A percentile compares a stretch with the other conserved stretches of the same genome.
These are phyloP conservation scores for Mucor ambiguus DNA, from an alignment of 371 early-diverging fungal genomes.

Conservation along the genomic window DNA sequence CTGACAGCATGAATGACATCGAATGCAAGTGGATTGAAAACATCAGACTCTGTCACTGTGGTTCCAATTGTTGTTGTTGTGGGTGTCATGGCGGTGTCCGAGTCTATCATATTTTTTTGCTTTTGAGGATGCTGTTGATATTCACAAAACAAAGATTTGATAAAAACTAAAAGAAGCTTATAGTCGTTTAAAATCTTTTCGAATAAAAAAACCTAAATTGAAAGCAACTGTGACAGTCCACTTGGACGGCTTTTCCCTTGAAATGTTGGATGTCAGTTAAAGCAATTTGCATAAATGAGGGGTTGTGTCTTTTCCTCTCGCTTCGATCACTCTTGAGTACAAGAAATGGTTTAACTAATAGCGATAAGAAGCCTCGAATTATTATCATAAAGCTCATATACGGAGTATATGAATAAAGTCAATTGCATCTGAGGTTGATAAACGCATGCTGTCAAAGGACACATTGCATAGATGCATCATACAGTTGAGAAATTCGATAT, in stretches of 20 bases:
- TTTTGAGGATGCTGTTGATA: not conserved
- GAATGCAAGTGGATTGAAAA: constrained; percentile 40
- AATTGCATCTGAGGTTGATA: no score
- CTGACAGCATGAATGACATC: constrained; percentile 33
- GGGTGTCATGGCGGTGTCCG: constrained; percentile 13
- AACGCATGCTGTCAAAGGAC: no score
- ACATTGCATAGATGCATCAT: no score
- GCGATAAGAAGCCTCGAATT: no score
- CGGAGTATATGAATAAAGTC: no score
- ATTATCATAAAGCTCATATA: no score
- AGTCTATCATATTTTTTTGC: constrained; percentile 11
- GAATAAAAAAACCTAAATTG: not conserved
- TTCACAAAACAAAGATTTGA: constrained; percentile 4
- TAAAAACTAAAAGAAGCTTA: constrained; percentile 1
- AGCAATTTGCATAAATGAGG: not conserved
- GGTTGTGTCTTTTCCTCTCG: not conserved
- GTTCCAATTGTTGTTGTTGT: not conserved
- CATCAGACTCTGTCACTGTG: constrained; percentile 9
- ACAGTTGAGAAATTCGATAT: no score
- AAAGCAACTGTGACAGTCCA: constrained; percentile 12
- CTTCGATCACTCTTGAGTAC: no score
- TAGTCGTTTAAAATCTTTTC: not conserved
- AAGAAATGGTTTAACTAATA: not conserved
- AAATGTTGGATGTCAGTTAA: not conserved
- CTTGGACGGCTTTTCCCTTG: constrained; percentile 10